These are phyloP conservation scores for Alisma plantagoaquatica DNA, from an alignment of 106 monocot genomes.

Conservation along the genomic window DNA sequence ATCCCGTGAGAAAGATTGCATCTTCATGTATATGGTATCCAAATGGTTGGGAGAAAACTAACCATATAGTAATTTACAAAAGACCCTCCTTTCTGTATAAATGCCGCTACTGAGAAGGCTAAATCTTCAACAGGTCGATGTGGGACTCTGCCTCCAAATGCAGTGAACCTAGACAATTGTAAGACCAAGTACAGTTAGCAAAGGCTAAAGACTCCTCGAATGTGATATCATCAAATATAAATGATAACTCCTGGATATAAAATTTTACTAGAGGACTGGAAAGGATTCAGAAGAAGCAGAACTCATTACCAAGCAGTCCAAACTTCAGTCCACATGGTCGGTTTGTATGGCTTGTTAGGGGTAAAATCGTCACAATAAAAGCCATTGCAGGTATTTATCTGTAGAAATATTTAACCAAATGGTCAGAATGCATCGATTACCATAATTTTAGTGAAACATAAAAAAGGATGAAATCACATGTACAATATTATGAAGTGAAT, in stretches of 20 bases:
- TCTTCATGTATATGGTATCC: not conserved
- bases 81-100: conserved; percentile 91
- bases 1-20: conserved; percentile 2
- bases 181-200: too few relatives aligned
- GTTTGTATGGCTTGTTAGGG: conserved; percentile 83
- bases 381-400: conserved; percentile 90
- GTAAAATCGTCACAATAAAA: conserved; percentile 77
- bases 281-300: too few relatives aligned
- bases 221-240: too few relatives aligned
- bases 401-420: too few relatives aligned
- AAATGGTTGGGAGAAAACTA: conserved; percentile 6
- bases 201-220: too few relatives aligned
- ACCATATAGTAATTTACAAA: conserved; percentile 99
- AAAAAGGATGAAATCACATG: too few relatives aligned
- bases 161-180: conserved; percentile 74
- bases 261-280: too few relatives aligned
- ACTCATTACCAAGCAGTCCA: conserved; percentile 77
- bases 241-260: too few relatives aligned
- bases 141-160: conserved; percentile 80
- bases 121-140: conserved; percentile 84
- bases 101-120: conserved; percentile 77
- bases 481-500: too few relatives aligned
- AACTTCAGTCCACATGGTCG: conserved; percentile 89
- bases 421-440: too few relatives aligned
- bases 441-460: too few relatives aligned